phyloP scores from a whole-genome alignment of 768 basidiomycete genomes.

The Boletus pseudo-olivaceus region DNA sequence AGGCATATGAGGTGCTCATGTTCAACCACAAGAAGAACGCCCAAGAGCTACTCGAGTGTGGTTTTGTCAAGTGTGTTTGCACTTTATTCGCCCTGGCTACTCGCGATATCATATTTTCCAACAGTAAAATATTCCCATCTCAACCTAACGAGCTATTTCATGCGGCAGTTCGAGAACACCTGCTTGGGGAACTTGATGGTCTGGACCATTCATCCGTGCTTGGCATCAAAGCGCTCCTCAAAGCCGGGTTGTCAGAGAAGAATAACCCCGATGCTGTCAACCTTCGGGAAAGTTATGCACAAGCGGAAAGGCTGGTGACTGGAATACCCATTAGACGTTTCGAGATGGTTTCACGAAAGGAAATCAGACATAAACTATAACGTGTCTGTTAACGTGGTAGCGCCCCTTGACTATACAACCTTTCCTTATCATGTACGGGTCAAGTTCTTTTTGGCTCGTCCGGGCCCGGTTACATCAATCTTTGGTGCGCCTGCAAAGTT shows the following conservation, averaged over 20 bases:
- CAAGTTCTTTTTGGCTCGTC: background rate
- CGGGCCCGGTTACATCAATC: background rate
- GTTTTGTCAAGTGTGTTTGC: constrained; percentile 60
- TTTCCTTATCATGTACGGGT: background rate
- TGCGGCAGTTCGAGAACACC: constrained; percentile 41
- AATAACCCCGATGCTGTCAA: constrained; percentile 63
- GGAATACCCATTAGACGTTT: constrained; percentile 57
- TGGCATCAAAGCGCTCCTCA: constrained; percentile 50
- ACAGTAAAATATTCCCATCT: constrained; percentile 57
- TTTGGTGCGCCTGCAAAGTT: background rate
- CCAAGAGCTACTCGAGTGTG: constrained; percentile 52
- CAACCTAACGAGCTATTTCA: constrained; percentile 55
- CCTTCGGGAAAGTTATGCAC: constrained; percentile 67
- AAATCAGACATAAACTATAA: constrained; percentile 64
- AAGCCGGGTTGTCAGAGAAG: constrained; percentile 54
- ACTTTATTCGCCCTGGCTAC: background rate
- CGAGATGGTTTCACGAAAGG: constrained; percentile 52
- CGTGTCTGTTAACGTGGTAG: background rate
- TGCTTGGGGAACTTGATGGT: constrained; percentile 55
- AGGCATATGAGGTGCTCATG: constrained; percentile 68
- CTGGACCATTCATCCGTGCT: constrained; percentile 55
- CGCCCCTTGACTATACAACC: background rate
- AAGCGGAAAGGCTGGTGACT: constrained; percentile 61
- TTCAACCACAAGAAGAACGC: constrained; percentile 66
- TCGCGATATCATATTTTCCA: constrained; percentile 2